These are phyloP conservation scores for Beta lomatogona DNA, from an alignment of 179 eudicot genomes.

Conservation along the genomic window DNA sequence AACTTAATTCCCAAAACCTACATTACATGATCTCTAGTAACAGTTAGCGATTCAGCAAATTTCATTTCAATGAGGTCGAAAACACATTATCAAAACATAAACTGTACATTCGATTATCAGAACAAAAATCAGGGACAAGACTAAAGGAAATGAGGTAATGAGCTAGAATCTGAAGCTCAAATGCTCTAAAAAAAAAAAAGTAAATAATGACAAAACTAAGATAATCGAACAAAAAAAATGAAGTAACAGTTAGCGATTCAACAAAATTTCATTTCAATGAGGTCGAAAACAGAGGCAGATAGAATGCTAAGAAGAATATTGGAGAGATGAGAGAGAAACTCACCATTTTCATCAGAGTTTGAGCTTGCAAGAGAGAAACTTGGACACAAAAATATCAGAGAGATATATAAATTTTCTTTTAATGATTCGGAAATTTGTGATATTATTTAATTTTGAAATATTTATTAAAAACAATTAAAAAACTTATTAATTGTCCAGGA, in stretches of 20 bases:
- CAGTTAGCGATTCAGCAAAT: no score
- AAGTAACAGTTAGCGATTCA: neutral
- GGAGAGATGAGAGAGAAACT: conserved; percentile 1
- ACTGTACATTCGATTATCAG: neutral
- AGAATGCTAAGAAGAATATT: neutral
- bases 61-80: no score
- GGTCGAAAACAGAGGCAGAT: neutral
- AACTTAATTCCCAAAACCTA: neutral
- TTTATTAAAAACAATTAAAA: no score
- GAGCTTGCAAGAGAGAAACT: neutral
- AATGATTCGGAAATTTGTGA: neutral
- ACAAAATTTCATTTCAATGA: neutral
- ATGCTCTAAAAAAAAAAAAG: no score
- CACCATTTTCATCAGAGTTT: conserved; percentile 26
- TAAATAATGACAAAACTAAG: neutral
- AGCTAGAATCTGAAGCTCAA: neutral
- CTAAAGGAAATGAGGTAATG: neutral
- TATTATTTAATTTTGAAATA: no score
- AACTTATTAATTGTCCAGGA: no score
- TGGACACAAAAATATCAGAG: neutral
- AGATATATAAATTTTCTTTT: neutral
- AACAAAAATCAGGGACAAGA: neutral
- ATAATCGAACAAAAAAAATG: neutral
- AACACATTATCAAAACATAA: neutral
- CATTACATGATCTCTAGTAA: neutral